Evolutionary conservation across 2,329 filamentous ascomycete species (phyloP).

Genomic region (Cercospora sesami): DNA sequence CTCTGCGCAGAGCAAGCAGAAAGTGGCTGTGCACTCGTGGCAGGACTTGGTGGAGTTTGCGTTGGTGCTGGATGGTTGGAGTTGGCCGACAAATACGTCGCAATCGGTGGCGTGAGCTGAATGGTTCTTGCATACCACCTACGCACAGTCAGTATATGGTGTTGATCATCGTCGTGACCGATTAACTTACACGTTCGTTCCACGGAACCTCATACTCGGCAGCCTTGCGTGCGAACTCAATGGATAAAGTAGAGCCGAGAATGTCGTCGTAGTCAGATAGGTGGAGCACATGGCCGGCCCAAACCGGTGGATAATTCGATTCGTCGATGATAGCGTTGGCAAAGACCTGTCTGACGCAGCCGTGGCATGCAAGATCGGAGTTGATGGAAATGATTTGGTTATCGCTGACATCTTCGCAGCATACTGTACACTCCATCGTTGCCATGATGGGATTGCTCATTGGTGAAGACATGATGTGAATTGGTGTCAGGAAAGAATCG

Average conservation of each 20-base stretch:
- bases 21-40: background rate
- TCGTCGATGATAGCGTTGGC: background rate
- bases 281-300: background rate
- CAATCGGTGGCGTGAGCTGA: background rate
- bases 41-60: background rate
- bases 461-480: background rate
- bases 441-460: background rate
- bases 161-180: background rate
- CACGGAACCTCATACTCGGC: background rate
- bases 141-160: background rate
- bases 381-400: background rate
- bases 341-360: background rate
- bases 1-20: background rate
- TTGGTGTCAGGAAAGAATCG: background rate
- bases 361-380: background rate
- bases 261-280: slow-evolving; percentile 1
- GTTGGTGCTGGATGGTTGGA: background rate
- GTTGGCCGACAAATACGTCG: background rate
- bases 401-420: background rate
- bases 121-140: slow-evolving; percentile 1
- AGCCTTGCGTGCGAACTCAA: background rate
- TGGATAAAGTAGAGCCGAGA: background rate
- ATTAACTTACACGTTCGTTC: slow-evolving; percentile 1
- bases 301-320: slow-evolving; percentile 5
- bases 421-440: background rate